Conservation (phyloP, 1,139 yeast species). For the Meyerozyma smithsonii region DNA sequence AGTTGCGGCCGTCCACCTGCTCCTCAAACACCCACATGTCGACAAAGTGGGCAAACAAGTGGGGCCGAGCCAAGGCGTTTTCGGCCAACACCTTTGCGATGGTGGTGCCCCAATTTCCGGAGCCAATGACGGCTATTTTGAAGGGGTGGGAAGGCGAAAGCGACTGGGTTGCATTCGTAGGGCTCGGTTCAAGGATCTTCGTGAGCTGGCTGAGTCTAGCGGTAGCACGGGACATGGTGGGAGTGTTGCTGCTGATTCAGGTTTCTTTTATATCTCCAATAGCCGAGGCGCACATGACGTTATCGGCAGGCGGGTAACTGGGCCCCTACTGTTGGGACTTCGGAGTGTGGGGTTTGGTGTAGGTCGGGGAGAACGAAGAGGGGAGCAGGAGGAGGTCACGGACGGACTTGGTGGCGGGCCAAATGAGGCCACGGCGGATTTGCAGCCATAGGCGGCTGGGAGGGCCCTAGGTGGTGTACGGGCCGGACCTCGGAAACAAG, state of each 20-base stretch:
- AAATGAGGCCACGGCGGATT: neutral
- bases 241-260: neutral
- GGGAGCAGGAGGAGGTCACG: neutral
- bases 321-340: neutral
- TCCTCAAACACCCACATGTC: conserved; percentile 49
- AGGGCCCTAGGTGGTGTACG: neutral
- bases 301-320: neutral
- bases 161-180: conserved; percentile 12
- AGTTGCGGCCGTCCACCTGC: conserved; percentile 36
- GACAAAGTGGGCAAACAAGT: conserved; percentile 33
- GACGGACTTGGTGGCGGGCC: neutral
- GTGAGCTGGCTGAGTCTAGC: conserved; percentile 38
- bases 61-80: conserved; percentile 37
- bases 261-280: neutral
- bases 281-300: conserved; percentile 3
- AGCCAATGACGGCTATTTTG: conserved; percentile 40
- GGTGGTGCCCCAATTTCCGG: conserved; percentile 50
- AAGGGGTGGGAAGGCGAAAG: conserved; percentile 30
- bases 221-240: conserved; percentile 15
- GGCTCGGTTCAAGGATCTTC: conserved; percentile 27
- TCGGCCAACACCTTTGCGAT: conserved; percentile 45
- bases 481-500: neutral
- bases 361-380: neutral
- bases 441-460: too few relatives aligned
- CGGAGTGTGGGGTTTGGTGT: neutral